Conservation (phyloP, 345 rosid species). For the Brassica incana region DNA sequence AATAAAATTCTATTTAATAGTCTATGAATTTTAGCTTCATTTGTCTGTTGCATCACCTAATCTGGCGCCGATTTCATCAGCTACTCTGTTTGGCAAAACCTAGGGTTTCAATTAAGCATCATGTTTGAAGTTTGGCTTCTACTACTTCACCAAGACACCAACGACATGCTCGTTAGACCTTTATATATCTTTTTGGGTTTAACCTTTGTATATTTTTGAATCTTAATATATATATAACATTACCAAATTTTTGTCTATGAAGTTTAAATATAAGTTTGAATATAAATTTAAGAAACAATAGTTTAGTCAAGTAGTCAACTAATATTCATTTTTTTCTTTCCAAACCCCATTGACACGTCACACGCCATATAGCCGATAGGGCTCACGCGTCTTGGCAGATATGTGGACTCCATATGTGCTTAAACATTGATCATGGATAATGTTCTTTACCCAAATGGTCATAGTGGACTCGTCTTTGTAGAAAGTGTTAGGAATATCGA, state of each 20-base stretch:
- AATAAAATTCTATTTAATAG: not conserved
- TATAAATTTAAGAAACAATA: not conserved
- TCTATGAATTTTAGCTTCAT: not conserved
- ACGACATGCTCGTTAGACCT: not conserved
- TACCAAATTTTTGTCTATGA: not conserved
- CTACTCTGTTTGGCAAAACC: not conserved
- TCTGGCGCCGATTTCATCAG: not conserved
- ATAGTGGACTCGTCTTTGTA: conserved; percentile 20
- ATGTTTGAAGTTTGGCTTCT: conserved; percentile 4
- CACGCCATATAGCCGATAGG: not conserved
- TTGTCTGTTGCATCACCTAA: not conserved
- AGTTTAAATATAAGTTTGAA: not conserved
- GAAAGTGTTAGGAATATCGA: conserved; percentile 13
- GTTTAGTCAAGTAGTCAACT: not conserved
- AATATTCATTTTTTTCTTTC: not conserved
- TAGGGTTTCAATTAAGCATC: not conserved
- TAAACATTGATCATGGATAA: not conserved
- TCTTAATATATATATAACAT: not conserved
- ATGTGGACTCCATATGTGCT: not conserved
- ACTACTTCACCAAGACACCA: conserved; percentile 2
- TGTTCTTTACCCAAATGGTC: conserved; percentile 22
- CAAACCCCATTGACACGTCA: not conserved
- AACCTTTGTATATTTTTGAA: not conserved
- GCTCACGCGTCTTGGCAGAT: not conserved
- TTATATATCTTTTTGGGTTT: not conserved